These are phyloP conservation scores for Triticum urartu DNA, from an alignment of 176 grass and related monocot genomes.

Conservation along the genomic window DNA sequence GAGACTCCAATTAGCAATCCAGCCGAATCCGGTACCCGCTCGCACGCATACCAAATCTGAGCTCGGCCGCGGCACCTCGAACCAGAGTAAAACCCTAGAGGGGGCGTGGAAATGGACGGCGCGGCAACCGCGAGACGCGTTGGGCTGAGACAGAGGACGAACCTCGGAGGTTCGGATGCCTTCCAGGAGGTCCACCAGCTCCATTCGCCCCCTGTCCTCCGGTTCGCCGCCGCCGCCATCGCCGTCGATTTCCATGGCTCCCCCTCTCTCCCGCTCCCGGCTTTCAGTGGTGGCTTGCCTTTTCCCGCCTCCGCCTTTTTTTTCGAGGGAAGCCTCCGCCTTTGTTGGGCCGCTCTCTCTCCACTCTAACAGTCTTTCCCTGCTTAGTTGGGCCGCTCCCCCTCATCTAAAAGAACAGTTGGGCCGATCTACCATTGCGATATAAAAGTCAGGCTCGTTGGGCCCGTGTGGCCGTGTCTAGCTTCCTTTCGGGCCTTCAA, in stretches of 20 bases:
- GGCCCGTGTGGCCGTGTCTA: no score
- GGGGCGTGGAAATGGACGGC: not conserved
- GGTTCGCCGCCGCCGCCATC: not conserved
- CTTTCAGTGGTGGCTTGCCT: not conserved
- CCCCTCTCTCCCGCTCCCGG: not conserved
- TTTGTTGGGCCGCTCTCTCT: no score
- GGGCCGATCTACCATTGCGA: no score
- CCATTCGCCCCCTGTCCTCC: not conserved
- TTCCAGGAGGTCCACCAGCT: not conserved
- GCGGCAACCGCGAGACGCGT: not conserved
- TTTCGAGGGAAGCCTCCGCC: no score
- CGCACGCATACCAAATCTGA: not conserved
- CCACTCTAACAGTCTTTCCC: no score
- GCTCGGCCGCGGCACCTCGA: not conserved
- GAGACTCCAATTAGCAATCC: not conserved
- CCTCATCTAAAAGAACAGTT: no score
- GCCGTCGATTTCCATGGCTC: not conserved
- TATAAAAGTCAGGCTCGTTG: no score
- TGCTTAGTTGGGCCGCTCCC: no score
- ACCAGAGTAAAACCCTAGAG: slow-evolving; percentile 28
- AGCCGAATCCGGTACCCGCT: not conserved
- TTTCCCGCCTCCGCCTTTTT: not conserved
- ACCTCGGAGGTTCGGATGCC: not conserved
- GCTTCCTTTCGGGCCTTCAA: no score
- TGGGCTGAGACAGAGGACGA: not conserved